phyloP scores from a whole-genome alignment of 116 monocot genomes.

The Phalaenopsis hybrid region DNA sequence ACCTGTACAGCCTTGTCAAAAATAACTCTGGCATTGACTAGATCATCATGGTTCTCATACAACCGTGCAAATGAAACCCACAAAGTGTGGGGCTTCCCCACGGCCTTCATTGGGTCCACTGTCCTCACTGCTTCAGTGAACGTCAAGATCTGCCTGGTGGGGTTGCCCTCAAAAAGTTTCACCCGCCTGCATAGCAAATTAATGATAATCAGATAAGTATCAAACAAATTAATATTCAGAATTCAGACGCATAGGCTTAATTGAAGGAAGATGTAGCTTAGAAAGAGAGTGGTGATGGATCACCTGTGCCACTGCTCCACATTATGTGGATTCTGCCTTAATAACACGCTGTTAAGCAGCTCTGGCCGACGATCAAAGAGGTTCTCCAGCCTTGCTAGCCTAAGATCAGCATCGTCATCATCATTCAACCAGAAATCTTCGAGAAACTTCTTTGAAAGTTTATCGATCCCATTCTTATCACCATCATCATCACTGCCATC shows the following conservation, averaged over 20 bases:
- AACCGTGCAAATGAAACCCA: slow-evolving; percentile 92
- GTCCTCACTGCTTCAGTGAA: slow-evolving; percentile 93
- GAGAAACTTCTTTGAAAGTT: slow-evolving; percentile 59
- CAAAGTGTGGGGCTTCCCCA: slow-evolving; percentile 93
- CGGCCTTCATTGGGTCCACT: slow-evolving; percentile 90
- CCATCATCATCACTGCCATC: slow-evolving; percentile 32
- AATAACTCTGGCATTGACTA: slow-evolving; percentile 75
- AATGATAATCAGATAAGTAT: background rate
- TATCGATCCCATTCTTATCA: slow-evolving; percentile 43
- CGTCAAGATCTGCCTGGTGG: slow-evolving; percentile 70
- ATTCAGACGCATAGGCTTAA: background rate
- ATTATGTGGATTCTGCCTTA: slow-evolving; percentile 97
- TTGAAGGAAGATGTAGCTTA: background rate
- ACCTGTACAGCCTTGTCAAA: slow-evolving; percentile 92
- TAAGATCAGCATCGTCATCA: slow-evolving; percentile 77
- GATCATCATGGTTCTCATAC: slow-evolving; percentile 85
- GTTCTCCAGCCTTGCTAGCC: slow-evolving; percentile 70
- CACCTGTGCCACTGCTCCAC: slow-evolving; percentile 94
- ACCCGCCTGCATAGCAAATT: slow-evolving; percentile 45
- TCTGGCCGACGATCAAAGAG: slow-evolving; percentile 76
- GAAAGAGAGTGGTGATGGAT: background rate
- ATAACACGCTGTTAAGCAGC: slow-evolving; percentile 69
- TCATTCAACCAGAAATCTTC: slow-evolving; percentile 89
- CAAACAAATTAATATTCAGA: background rate
- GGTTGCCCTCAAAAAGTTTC: slow-evolving; percentile 85